Base-by-base conservation (phyloP, 1,284 basidiomycete species). In the Ganoderma resinaceum region DNA sequence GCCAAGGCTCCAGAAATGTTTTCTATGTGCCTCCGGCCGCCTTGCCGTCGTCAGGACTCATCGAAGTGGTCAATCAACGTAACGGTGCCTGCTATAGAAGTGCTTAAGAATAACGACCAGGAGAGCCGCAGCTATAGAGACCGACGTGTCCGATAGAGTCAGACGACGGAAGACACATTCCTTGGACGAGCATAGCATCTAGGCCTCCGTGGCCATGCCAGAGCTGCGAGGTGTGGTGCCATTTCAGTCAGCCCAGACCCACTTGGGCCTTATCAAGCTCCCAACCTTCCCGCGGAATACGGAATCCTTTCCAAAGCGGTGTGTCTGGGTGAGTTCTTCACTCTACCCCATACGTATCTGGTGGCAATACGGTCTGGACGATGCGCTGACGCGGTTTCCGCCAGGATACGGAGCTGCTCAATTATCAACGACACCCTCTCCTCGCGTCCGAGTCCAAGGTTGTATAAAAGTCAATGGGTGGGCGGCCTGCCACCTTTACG, bases 351-450 rank as follows among this genome's bases (percentile, higher is more conserved):
- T 61, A 23, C 58, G 49, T n/a, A 49, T 42, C 42, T 63, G 29
- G n/a, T 55, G 46, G 46, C 46, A 63, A 63, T 62, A 52, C 63
- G 55, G 71, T 72, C 71, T 72, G 63, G 71, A 72, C 61, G 46
- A 12, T 55, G 42, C 38, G 0, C 35, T 68, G 71, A 66, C 69
- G 69, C 71, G 71, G 65, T 62, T 68, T 29, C 71, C 71, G 71
- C 71, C 71, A 70, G 61, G 69, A 66, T 67, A 68, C 71, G 71
- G 71, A 65, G 26, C 58, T 37, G 35, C 3, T 33, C 35, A 40
- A 60, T 60, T 26, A 43, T 9, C 29, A 9, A 9, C 38, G 18
- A 16, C 6, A 31, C 20, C 61, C 63, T 67, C 9, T 62, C 65
- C 52, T 65, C 63, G 52, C 66, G 59, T 63, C 42, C 46, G 46